Base-by-base conservation (phyloP, 140 eudicot species). In the Stevia rebaudiana region DNA sequence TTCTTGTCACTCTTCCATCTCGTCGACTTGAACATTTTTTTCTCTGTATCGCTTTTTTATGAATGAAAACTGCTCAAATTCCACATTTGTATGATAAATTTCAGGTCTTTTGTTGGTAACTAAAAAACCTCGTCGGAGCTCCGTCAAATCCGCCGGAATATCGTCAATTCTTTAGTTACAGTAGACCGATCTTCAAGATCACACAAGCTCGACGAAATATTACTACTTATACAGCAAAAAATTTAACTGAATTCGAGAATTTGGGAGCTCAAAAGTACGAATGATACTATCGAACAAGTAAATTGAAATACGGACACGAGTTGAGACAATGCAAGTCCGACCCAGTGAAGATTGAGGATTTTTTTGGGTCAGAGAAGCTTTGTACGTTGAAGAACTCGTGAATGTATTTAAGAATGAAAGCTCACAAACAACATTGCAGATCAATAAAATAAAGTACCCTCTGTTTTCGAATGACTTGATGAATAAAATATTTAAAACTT, bases 1-100 rank as follows among this genome's bases (percentile, higher is more conserved):
- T 75, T 87, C 84, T 80, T 86, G 61, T 92, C 98, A 69, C 79
- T 83, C 82, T 94, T 85, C 98, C 98, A 88, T 80, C 85, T 70
- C 69, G 80, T 84, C 49, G 95, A 63, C 83, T 83, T 85, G 58
- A 88, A 88, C 98, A 88, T 88, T 72, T 79, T 83, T 22, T 33
- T 0, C 13, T 21, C 11, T 52, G 8, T 18, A 2, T 47, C 19
- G 22, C 70, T 61, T 31, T 51, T 9, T 23, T 67, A 13, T 21
- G 47, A 4, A 17, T 16, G 31, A 31, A 31, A 1, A 13, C 25
- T 21, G 50, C 28, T 52, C 41, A 51, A 66, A 78, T 6, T 54
- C 48, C 52, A 50, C 78, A 25, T 51, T 37, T 53, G 43, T 9
- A 19, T 68, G 64, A 15, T 50, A 74, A 68, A 52, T 9, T 72